A percentile compares a stretch with the other conserved stretches of the same genome.
Evolutionary conservation across 1,284 basidiomycete genomes (phyloP).

Genomic region (Naganishia liquefaciens): DNA sequence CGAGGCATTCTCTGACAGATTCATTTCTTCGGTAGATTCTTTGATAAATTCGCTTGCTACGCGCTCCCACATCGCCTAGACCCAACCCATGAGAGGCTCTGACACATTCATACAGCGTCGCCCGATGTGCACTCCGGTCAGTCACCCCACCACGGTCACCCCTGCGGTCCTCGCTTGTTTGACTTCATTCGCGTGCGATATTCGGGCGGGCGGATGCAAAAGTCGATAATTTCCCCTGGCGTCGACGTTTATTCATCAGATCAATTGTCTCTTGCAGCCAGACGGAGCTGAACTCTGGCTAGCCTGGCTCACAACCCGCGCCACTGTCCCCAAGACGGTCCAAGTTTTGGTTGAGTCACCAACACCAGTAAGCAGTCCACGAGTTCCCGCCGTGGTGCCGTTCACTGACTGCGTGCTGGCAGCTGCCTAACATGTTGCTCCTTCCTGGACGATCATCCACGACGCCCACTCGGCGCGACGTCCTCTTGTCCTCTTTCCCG

Average conservation of each 20-base stretch:
- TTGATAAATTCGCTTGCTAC: too few relatives aligned
- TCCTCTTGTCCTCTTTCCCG: constrained; percentile 66
- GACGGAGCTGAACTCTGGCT: not conserved
- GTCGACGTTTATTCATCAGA: not conserved
- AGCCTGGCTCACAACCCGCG: constrained; percentile 5
- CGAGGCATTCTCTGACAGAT: too few relatives aligned
- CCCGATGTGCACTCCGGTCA: not conserved
- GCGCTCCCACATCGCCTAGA: too few relatives aligned
- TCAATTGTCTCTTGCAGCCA: too few relatives aligned
- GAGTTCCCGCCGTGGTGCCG: not conserved
- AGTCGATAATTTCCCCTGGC: not conserved
- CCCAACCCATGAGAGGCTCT: too few relatives aligned
- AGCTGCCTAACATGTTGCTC: constrained; percentile 50
- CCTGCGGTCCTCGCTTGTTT: not conserved
- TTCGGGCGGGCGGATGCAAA: constrained; percentile 5
- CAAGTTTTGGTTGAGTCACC: not conserved
- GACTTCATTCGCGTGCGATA: not conserved
- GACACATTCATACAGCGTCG: too few relatives aligned
- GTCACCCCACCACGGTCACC: not conserved
- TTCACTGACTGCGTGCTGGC: too few relatives aligned
- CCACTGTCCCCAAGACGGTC: not conserved
- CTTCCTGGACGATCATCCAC: constrained; percentile 72
- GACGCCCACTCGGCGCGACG: constrained; percentile 67
- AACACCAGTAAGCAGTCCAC: not conserved
- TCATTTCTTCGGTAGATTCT: too few relatives aligned